These are phyloP conservation scores for Trichothecium sympodiale DNA, from an alignment of 2,329 filamentous ascomycete genomes.

Conservation along the genomic window DNA sequence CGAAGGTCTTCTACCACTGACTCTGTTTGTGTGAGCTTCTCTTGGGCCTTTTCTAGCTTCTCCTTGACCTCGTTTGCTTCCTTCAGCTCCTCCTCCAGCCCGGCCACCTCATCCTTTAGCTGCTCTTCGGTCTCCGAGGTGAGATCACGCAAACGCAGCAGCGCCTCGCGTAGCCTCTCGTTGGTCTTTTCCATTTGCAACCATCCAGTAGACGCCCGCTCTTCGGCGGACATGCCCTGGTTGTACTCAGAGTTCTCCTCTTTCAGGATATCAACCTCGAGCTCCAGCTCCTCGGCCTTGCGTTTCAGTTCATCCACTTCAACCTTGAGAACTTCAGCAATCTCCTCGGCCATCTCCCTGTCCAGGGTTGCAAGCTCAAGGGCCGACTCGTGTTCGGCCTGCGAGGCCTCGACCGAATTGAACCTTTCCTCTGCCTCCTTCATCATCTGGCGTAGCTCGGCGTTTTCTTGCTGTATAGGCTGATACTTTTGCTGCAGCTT, in stretches of 20 bases:
- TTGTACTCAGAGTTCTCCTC: slow-evolving; percentile 81
- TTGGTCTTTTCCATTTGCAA: slow-evolving; percentile 86
- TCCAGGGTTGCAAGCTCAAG: slow-evolving; percentile 84
- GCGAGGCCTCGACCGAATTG: slow-evolving; percentile 55
- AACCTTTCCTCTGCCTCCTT: slow-evolving; percentile 64
- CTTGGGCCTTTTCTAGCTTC: slow-evolving; percentile 58
- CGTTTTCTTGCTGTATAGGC: slow-evolving; percentile 69
- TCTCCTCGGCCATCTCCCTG: slow-evolving; percentile 93
- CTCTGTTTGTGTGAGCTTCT: slow-evolving; percentile 63
- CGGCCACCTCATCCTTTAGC: slow-evolving; percentile 61
- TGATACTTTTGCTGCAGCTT: slow-evolving; percentile 86
- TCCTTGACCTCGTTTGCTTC: slow-evolving; percentile 57
- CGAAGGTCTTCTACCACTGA: slow-evolving; percentile 73
- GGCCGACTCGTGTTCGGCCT: slow-evolving; percentile 75
- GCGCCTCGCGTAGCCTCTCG: slow-evolving; percentile 73
- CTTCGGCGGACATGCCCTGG: slow-evolving; percentile 78
- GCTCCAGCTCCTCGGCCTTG: slow-evolving; percentile 71
- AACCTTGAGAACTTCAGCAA: slow-evolving; percentile 67
- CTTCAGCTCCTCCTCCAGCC: slow-evolving; percentile 61
- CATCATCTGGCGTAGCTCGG: slow-evolving; percentile 62
- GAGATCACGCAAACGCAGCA: slow-evolving; percentile 75
- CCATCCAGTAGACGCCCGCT: slow-evolving; percentile 78
- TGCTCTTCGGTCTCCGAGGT: slow-evolving; percentile 78
- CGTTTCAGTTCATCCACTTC: slow-evolving; percentile 69
- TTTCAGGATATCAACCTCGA: slow-evolving; percentile 77